Conservation (phyloP, 2,329 filamentous ascomycete species). For the Truncatella angustata region DNA sequence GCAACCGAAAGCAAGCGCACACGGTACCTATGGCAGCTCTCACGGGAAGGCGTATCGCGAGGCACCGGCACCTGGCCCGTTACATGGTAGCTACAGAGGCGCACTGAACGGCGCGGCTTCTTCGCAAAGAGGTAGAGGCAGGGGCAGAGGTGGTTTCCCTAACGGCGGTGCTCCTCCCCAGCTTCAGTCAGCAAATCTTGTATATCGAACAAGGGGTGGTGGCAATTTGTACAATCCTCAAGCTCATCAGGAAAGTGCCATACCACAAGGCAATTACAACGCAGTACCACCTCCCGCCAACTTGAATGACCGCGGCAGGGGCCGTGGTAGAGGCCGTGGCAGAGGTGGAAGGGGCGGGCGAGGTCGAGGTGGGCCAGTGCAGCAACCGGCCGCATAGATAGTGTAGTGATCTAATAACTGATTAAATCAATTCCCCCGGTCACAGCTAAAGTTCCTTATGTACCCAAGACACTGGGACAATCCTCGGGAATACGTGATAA, state of each 20-base stretch:
- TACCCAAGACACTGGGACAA: too few relatives aligned
- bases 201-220: slow-evolving; percentile 44
- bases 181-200: slow-evolving; percentile 50
- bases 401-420: too few relatives aligned
- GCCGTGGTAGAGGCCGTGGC: slow-evolving; percentile 29
- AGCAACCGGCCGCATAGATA: background rate
- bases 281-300: slow-evolving; percentile 60
- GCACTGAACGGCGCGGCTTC: slow-evolving; percentile 45
- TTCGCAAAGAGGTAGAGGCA: slow-evolving; percentile 30
- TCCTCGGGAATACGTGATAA: too few relatives aligned
- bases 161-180: slow-evolving; percentile 38
- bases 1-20: slow-evolving; percentile 37
- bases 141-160: slow-evolving; percentile 6
- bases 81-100: slow-evolving; percentile 58
- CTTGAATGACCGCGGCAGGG: slow-evolving; percentile 43
- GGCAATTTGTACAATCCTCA: slow-evolving; percentile 14
- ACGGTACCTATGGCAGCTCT: slow-evolving; percentile 26
- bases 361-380: background rate
- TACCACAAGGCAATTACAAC: slow-evolving; percentile 36
- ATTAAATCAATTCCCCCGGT: background rate
- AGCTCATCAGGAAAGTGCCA: slow-evolving; percentile 21
- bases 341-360: background rate
- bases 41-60: slow-evolving; percentile 54
- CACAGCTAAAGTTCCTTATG: background rate
- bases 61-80: slow-evolving; percentile 51